A percentile compares a stretch with the other conserved stretches of the same genome.
phyloP scores from a whole-genome alignment of 1,284 basidiomycete species.

The Malassezia caprae region DNA sequence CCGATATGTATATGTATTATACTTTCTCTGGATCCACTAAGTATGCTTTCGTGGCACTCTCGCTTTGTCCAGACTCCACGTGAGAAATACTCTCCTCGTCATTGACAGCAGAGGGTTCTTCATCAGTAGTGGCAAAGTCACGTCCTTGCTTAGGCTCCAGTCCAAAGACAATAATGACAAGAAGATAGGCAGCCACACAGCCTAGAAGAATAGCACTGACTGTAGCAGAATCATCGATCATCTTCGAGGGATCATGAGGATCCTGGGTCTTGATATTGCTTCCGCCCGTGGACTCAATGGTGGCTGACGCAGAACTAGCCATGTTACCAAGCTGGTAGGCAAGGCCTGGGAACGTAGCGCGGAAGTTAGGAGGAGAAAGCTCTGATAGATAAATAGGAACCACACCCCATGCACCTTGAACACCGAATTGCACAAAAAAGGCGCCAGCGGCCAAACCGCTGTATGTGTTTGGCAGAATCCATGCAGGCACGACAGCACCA shows the following conservation, averaged over 20 bases:
- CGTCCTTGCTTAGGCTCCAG: conserved; percentile 55
- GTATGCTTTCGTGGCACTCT: neutral
- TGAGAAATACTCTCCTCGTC: conserved; percentile 28
- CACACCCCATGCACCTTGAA: conserved; percentile 53
- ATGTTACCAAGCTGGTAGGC: conserved; percentile 69
- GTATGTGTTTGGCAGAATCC: conserved; percentile 49
- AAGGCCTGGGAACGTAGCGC: conserved; percentile 82
- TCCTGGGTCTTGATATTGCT: conserved; percentile 45
- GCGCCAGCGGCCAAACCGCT: conserved; percentile 46
- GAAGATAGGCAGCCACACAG: conserved; percentile 49
- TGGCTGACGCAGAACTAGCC: conserved; percentile 74
- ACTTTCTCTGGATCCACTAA: neutral
- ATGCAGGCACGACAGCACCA: conserved; percentile 40
- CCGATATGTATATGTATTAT: neutral
- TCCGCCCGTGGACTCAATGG: conserved; percentile 73
- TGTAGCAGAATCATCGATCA: conserved; percentile 68
- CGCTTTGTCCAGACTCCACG: neutral
- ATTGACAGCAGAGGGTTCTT: conserved; percentile 56
- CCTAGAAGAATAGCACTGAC: conserved; percentile 80
- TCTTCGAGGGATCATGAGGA: conserved; percentile 17
- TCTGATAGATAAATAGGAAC: conserved; percentile 81
- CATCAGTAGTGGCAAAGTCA: conserved; percentile 69
- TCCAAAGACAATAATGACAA: conserved; percentile 36
- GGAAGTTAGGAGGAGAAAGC: conserved; percentile 80
- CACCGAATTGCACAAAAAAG: conserved; percentile 52